These are phyloP conservation scores for Lepidopterella palustris DNA, from an alignment of 495 filamentous ascomycete genomes.

Conservation along the genomic window DNA sequence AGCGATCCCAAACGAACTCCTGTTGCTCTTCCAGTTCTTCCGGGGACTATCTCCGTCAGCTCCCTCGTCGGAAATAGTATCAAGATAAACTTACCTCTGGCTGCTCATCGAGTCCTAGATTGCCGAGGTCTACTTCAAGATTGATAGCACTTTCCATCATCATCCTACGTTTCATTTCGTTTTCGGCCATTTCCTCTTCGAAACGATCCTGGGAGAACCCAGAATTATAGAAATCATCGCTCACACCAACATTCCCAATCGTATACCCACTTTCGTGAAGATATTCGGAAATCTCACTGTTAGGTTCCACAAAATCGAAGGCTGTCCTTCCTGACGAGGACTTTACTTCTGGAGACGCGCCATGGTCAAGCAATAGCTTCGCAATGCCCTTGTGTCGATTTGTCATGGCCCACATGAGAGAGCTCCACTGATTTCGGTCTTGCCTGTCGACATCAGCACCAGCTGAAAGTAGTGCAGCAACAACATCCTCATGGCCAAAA, in stretches of 20 bases:
- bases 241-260: constrained; percentile 79
- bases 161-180: constrained; percentile 91
- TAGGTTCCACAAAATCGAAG: constrained; percentile 87
- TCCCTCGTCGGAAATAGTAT: background rate
- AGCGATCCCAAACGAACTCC: constrained; percentile 96
- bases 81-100: constrained; percentile 61
- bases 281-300: constrained; percentile 94
- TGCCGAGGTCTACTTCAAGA: constrained; percentile 92
- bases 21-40: constrained; percentile 85
- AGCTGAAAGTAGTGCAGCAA: constrained; percentile 72
- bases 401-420: constrained; percentile 99
- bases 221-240: constrained; percentile 89
- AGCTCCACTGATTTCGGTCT: constrained; percentile 94
- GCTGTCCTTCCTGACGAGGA: constrained; percentile 92
- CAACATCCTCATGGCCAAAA: constrained; percentile 93
- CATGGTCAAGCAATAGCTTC: constrained; percentile 83
- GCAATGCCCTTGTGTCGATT: constrained; percentile 94
- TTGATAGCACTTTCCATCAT: constrained; percentile 99
- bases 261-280: constrained; percentile 88
- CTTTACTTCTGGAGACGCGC: constrained; percentile 90
- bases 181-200: constrained; percentile 96
- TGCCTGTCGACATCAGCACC: constrained; percentile 91
- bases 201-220: constrained; percentile 91
- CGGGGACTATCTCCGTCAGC: constrained; percentile 48
- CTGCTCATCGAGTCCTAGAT: constrained; percentile 91